phyloP scores from a whole-genome alignment of 2,329 filamentous ascomycete genomes.

The Aspergillus carbonarius region DNA sequence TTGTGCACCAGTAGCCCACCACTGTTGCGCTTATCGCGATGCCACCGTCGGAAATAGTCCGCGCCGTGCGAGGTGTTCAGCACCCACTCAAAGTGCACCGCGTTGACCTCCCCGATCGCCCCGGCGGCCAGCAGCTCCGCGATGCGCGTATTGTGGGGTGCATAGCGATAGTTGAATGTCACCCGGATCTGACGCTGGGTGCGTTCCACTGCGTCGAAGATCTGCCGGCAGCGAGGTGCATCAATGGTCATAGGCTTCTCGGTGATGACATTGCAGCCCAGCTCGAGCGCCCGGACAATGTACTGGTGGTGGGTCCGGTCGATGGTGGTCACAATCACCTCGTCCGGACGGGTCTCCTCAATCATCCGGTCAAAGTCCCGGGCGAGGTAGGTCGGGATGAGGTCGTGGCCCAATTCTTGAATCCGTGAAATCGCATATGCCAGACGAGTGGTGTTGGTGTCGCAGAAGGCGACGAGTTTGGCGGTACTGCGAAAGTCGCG shows the following conservation, averaged over 20 bases:
- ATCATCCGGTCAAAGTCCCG: slow-evolving; percentile 59
- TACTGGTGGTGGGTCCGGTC: slow-evolving; percentile 63
- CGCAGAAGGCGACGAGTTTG: slow-evolving; percentile 57
- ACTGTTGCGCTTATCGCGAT: slow-evolving; percentile 60
- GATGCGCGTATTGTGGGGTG: slow-evolving; percentile 64
- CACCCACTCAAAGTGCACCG: slow-evolving; percentile 64
- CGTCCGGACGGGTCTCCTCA: slow-evolving; percentile 56
- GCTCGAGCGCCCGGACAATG: slow-evolving; percentile 59
- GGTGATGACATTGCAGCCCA: slow-evolving; percentile 61
- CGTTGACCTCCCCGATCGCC: slow-evolving; percentile 57
- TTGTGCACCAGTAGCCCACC: slow-evolving; percentile 63
- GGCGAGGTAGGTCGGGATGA: slow-evolving; percentile 56
- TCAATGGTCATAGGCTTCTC: slow-evolving; percentile 68
- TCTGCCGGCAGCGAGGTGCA: slow-evolving; percentile 53
- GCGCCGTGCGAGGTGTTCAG: slow-evolving; percentile 62
- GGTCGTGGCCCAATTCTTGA: slow-evolving; percentile 44
- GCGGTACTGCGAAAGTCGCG: slow-evolving; percentile 53
- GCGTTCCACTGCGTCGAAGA: slow-evolving; percentile 55
- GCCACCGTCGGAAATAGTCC: slow-evolving; percentile 65
- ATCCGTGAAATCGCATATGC: slow-evolving; percentile 51
- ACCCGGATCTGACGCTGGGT: slow-evolving; percentile 55
- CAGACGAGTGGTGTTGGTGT: slow-evolving; percentile 62
- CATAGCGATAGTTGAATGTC: slow-evolving; percentile 65
- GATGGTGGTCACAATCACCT: slow-evolving; percentile 63
- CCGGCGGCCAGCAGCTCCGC: slow-evolving; percentile 55